These are phyloP conservation scores for Excoecaria cochinchinensis DNA, from an alignment of 345 rosid genomes.

Conservation along the genomic window DNA sequence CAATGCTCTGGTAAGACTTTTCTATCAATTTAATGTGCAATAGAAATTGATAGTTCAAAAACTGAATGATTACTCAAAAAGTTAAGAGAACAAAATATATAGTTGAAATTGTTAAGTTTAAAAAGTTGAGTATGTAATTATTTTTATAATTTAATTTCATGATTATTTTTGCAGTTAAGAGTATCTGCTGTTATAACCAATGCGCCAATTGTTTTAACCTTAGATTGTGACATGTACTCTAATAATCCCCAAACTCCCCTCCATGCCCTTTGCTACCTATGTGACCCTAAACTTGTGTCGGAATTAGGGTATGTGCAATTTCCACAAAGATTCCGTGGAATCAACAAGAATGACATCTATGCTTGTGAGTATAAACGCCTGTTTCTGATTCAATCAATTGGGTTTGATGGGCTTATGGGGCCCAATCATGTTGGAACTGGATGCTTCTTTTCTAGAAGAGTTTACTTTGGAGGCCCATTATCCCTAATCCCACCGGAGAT, in stretches of 20 bases:
- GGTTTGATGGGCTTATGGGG: conserved; percentile 54
- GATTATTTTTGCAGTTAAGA: conserved; percentile 44
- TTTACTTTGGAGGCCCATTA: conserved; percentile 50
- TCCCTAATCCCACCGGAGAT: conserved; percentile 28
- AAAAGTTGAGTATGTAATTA: too few relatives aligned
- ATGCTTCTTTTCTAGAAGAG: conserved; percentile 57
- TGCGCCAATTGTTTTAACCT: conserved; percentile 59
- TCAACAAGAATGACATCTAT: conserved; percentile 58
- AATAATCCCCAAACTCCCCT: conserved; percentile 58
- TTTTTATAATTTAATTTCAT: too few relatives aligned
- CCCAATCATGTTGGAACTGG: conserved; percentile 57
- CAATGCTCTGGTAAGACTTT: conserved; percentile 47
- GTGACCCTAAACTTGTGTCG: conserved; percentile 34
- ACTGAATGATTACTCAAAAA: too few relatives aligned
- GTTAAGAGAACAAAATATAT: too few relatives aligned
- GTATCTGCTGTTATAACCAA: conserved; percentile 71
- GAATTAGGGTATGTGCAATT: conserved; percentile 54
- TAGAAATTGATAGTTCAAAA: too few relatives aligned
- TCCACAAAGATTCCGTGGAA: conserved; percentile 58
- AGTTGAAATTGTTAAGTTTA: too few relatives aligned
- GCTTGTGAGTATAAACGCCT: conserved; percentile 37
- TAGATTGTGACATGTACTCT: conserved; percentile 83
- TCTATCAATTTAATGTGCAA: too few relatives aligned
- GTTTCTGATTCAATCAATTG: conserved; percentile 41
- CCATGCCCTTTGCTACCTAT: conserved; percentile 51